Percentiles rank a stretch among this genome's conserved stretches.
These are phyloP conservation scores for Scleromitrula shiraiana DNA, from an alignment of 2,329 filamentous ascomycete genomes.

Conservation along the genomic window DNA sequence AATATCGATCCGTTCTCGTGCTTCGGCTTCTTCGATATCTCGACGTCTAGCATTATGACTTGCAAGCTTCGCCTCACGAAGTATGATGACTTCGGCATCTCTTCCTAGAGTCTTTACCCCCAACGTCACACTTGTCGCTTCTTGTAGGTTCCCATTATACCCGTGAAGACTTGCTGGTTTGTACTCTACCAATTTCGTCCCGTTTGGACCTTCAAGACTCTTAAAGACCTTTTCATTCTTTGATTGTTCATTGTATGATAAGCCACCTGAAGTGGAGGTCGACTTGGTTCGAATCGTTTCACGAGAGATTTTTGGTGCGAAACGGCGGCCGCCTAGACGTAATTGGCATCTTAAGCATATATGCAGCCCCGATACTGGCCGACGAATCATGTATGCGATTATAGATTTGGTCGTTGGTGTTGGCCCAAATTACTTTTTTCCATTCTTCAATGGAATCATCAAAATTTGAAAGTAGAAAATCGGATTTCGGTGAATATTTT, in stretches of 20 bases:
- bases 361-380: slow-evolving; percentile 18
- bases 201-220: no score
- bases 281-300: slow-evolving; percentile 6
- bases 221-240: no score
- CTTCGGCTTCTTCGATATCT: neutral
- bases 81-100: slow-evolving; percentile 25
- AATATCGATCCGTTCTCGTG: slow-evolving; percentile 25
- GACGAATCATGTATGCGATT: slow-evolving; percentile 30
- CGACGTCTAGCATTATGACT: slow-evolving; percentile 8
- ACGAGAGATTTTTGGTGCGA: slow-evolving; percentile 2
- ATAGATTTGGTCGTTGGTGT: neutral
- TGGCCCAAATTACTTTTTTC: neutral
- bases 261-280: neutral
- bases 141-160: slow-evolving; percentile 13
- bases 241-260: neutral
- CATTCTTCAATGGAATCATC: neutral
- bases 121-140: slow-evolving; percentile 20
- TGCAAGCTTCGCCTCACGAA: slow-evolving; percentile 24
- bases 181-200: no score
- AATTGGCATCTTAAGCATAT: slow-evolving; percentile 30
- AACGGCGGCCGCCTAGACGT: slow-evolving; percentile 18
- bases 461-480: neutral
- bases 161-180: slow-evolving; percentile 12
- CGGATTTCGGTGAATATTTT: neutral
- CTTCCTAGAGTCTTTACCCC: slow-evolving; percentile 15